Evolutionary conservation across 306 rosid species (phyloP), one percentile per base, ranked within the genome.

Genomic region (Styphnolobium japonicum): DNA sequence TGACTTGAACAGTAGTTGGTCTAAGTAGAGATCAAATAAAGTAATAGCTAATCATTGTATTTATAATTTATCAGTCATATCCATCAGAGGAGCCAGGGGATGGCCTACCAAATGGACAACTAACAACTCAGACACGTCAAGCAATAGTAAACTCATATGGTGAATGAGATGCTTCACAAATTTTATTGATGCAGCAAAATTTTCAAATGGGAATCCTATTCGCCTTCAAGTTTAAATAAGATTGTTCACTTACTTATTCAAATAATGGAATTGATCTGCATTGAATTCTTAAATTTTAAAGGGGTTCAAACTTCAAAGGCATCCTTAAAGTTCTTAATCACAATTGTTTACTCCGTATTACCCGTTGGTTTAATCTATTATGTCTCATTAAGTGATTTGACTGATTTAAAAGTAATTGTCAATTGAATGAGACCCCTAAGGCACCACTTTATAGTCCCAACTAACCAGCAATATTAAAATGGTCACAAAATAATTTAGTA

Each of bases 161-260:
- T 67, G 72, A 81, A 60, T 74, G 65, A 75, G 81, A 81, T 75
- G 72, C 85, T 48, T 56, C 65, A 11, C 27, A 34, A 68, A 34
- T 34, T 57, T 58, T 31, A 46, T 34, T 51, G 51, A 51, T 48
- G 27, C n/a, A 39, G 3, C 27, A 4, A 18, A 11, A 14, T 71
- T 52, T 34, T 37, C 34, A 48, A 68, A 67, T 11, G 2, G 21
- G 76, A 48, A 61, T 42, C 73, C 58, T 57, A 36, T 75, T 36
- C 81, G 65, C 48, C 40, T 77, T 65, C 0, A 39, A 25, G 36
- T 74, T 43, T 21, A 33, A 75, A 25, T 22, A 34, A 56, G 58
- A 7, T 27, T 22, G 55, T 37, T 42, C 55, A 36, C 11, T 65
- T 15, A 33, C 16, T 31, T 18, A 25, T 36, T 61, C 57, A 55